Percentiles rank a stretch among this genome's conserved stretches.
These are phyloP conservation scores for Primulina tabacum DNA, from an alignment of 257 asterid genomes.

Conservation along the genomic window DNA sequence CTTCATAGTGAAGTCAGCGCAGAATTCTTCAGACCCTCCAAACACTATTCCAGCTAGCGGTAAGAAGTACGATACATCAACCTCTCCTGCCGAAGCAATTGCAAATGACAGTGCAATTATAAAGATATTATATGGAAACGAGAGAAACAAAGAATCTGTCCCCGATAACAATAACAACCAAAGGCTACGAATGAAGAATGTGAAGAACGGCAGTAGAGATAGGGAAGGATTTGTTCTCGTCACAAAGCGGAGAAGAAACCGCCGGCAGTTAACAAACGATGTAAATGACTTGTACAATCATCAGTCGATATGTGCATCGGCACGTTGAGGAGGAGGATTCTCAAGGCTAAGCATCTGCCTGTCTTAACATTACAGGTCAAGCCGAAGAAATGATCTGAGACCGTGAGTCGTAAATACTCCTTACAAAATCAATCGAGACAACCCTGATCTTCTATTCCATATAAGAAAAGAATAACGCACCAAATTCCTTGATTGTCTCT, in stretches of 20 bases:
- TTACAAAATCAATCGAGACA: slow-evolving; percentile 16
- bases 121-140: slow-evolving; percentile 59
- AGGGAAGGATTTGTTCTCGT: slow-evolving; percentile 94
- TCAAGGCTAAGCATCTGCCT: slow-evolving; percentile 8
- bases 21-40: slow-evolving; percentile 58
- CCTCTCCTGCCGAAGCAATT: slow-evolving; percentile 65
- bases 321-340: slow-evolving; percentile 46
- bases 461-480: not conserved
- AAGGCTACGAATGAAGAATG: slow-evolving; percentile 29
- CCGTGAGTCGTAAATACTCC: not conserved
- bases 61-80: slow-evolving; percentile 48
- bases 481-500: not conserved
- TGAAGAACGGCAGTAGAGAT: slow-evolving; percentile 46
- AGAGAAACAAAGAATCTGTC: slow-evolving; percentile 34
- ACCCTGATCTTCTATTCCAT: not conserved
- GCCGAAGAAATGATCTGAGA: slow-evolving; percentile 13
- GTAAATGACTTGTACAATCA: slow-evolving; percentile 66
- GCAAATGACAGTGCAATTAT: slow-evolving; percentile 78
- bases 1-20: slow-evolving; percentile 90
- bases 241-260: slow-evolving; percentile 77
- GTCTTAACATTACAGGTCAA: slow-evolving; percentile 21
- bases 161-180: not conserved
- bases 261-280: slow-evolving; percentile 65
- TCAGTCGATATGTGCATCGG: slow-evolving; percentile 89
- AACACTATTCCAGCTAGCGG: slow-evolving; percentile 32